Conservation (phyloP, 495 filamentous ascomycete genomes). For the Neurospora sp. region DNA sequence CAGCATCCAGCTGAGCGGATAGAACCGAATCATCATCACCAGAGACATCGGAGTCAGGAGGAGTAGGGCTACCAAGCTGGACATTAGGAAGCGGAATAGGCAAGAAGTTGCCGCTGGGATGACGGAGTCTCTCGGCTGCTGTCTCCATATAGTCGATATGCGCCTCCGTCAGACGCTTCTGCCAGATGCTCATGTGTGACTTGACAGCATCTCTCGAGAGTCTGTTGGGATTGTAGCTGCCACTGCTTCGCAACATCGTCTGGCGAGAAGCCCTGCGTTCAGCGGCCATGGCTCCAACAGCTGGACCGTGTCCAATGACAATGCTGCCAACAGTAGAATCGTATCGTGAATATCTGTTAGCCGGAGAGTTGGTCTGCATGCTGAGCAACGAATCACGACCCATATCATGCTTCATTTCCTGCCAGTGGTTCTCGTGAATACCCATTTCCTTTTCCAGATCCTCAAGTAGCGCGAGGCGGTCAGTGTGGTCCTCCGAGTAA, state of each 20-base stretch:
- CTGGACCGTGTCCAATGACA: slow-evolving; percentile 8
- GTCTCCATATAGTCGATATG: slow-evolving; percentile 35
- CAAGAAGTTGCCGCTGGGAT: slow-evolving; percentile 28
- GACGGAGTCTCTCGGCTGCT: slow-evolving; percentile 26
- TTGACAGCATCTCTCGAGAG: slow-evolving; percentile 4
- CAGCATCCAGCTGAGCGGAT: slow-evolving; percentile 20
- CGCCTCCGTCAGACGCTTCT: slow-evolving; percentile 28
- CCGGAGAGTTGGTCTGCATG: slow-evolving; percentile 23
- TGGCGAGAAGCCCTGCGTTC: slow-evolving; percentile 28
- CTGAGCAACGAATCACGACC: slow-evolving; percentile 38
- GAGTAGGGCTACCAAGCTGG: slow-evolving; percentile 40
- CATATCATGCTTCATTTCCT: slow-evolving; percentile 36
- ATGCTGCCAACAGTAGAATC: slow-evolving; percentile 12
- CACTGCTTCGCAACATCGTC: slow-evolving; percentile 18
- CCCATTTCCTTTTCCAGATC: slow-evolving; percentile 46
- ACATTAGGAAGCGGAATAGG: slow-evolving; percentile 25
- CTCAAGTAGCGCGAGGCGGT: slow-evolving; percentile 34
- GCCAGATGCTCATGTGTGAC: slow-evolving; percentile 19
- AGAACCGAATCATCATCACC: slow-evolving; percentile 12
- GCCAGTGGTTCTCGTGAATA: slow-evolving; percentile 39
- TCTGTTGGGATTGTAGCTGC: slow-evolving; percentile 13
- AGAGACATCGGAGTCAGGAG: slow-evolving; percentile 35
- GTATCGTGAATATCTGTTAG: slow-evolving; percentile 15
- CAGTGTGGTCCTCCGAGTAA: slow-evolving; percentile 21
- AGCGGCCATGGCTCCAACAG: slow-evolving; percentile 15